A percentile compares a stretch with the other conserved stretches of the same genome.
phyloP scores from a whole-genome alignment of 768 basidiomycete species.

The Russula compacta region DNA sequence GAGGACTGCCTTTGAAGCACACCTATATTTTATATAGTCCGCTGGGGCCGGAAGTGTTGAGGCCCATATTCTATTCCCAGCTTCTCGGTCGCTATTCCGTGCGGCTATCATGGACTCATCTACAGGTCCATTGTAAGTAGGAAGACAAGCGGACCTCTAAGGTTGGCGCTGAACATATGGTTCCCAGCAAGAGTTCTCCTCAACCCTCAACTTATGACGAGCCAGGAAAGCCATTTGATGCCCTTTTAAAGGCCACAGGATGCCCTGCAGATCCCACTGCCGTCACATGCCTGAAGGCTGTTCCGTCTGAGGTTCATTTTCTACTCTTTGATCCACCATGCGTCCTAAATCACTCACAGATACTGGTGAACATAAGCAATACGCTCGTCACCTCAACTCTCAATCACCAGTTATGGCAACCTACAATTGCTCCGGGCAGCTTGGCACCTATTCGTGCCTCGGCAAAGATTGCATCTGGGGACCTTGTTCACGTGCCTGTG shows the following conservation, averaged over 20 bases:
- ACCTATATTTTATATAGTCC: constrained; percentile 28
- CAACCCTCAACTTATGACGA: constrained; percentile 40
- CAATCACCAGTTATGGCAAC: constrained; percentile 49
- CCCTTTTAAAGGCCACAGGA: constrained; percentile 37
- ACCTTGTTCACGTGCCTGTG: constrained; percentile 44
- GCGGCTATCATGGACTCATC: constrained; percentile 43
- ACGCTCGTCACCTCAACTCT: constrained; percentile 35
- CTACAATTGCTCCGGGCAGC: constrained; percentile 41
- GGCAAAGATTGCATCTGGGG: constrained; percentile 32
- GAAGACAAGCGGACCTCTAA: neutral
- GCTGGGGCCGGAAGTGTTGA: constrained; percentile 43
- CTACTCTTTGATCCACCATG: neutral
- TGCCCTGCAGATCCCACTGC: constrained; percentile 34
- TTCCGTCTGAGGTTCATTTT: constrained; percentile 35
- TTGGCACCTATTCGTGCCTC: constrained; percentile 39
- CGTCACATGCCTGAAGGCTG: constrained; percentile 36
- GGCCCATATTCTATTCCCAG: constrained; percentile 35
- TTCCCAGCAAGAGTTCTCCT: constrained; percentile 42
- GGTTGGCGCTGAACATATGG: neutral
- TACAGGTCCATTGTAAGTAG: constrained; percentile 41
- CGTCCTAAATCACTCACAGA: constrained; percentile 25
- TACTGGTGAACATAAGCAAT: constrained; percentile 39
- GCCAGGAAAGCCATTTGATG: constrained; percentile 41
- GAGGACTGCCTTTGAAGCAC: neutral
- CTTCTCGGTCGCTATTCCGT: constrained; percentile 32